phyloP scores from a whole-genome alignment of 192 early-diverging fungal species.

The Chytriomyces sp. region DNA sequence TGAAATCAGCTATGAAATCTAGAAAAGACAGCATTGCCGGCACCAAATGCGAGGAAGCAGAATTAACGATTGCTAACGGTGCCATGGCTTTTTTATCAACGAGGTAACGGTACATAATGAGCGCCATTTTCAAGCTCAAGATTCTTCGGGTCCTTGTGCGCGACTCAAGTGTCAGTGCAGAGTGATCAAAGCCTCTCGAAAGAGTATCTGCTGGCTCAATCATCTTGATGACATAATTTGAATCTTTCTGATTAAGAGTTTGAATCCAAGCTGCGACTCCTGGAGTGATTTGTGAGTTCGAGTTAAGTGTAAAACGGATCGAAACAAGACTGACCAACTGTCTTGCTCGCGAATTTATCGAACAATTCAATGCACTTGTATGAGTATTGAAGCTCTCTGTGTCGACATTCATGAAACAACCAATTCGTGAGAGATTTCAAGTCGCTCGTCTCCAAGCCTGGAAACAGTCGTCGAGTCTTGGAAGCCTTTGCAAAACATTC shows the following conservation, averaged over 20 bases:
- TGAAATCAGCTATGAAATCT: not conserved
- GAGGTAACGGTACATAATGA: conserved; percentile 30
- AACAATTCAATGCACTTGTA: conserved; percentile 66
- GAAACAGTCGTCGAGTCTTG: conserved; percentile 47
- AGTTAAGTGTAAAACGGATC: not conserved
- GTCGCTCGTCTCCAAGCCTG: conserved; percentile 45
- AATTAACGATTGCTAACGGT: not conserved
- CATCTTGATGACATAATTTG: conserved; percentile 7
- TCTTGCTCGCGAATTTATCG: conserved; percentile 50
- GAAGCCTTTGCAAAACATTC: conserved; percentile 52
- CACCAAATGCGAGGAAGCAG: not conserved
- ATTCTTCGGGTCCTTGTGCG: too few relatives aligned
- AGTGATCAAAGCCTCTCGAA: too few relatives aligned
- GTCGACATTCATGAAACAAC: conserved; percentile 58
- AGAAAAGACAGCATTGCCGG: not conserved
- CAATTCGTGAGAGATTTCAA: conserved; percentile 58
- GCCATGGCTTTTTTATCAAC: conserved; percentile 10
- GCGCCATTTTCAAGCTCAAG: not conserved
- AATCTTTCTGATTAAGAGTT: not conserved
- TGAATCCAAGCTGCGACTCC: conserved; percentile 16
- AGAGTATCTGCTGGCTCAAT: not conserved
- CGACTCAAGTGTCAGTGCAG: too few relatives aligned
- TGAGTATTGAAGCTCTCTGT: conserved; percentile 60
- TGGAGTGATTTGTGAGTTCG: not conserved
- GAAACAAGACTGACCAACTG: conserved; percentile 43